Percentiles rank a stretch among this genome's conserved stretches.
Evolutionary conservation across 345 rosid species (phyloP).

Genomic region (Euclidium syriacum): DNA sequence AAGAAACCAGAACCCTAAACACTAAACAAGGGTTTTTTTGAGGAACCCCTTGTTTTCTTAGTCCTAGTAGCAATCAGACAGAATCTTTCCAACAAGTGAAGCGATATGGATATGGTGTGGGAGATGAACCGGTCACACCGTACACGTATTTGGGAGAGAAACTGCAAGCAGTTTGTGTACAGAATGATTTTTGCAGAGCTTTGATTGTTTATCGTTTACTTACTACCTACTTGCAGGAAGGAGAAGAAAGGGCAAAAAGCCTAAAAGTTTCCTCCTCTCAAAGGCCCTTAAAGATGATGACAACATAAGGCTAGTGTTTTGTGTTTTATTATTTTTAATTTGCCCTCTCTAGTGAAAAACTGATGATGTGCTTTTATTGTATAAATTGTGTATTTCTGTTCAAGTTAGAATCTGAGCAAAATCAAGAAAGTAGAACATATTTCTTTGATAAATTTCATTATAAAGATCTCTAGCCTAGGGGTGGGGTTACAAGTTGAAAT

Average conservation of each 20-base stretch:
- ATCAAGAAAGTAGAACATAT: neutral
- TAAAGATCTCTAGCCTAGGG: too few relatives aligned
- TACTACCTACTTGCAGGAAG: slow-evolving; percentile 13
- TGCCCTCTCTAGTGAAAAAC: slow-evolving; percentile 5
- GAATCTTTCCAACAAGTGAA: slow-evolving; percentile 19
- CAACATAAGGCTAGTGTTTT: slow-evolving; percentile 12
- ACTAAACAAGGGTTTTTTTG: slow-evolving; percentile 9
- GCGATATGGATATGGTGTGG: neutral
- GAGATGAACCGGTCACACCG: slow-evolving; percentile 13
- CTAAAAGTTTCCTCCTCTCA: neutral
- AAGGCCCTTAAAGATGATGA: slow-evolving; percentile 20
- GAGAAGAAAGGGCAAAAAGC: slow-evolving; percentile 9
- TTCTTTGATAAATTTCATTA: neutral
- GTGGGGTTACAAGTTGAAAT: too few relatives aligned
- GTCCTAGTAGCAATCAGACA: slow-evolving; percentile 23
- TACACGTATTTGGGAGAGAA: slow-evolving; percentile 11
- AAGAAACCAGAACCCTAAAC: neutral
- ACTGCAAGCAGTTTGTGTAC: slow-evolving; percentile 20
- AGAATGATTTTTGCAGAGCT: slow-evolving; percentile 25
- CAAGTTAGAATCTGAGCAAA: neutral
- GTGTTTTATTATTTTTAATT: neutral
- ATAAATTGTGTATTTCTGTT: slow-evolving; percentile 27
- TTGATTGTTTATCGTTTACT: slow-evolving; percentile 16
- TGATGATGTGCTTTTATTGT: slow-evolving; percentile 23
- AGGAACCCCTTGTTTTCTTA: slow-evolving; percentile 9